Evolutionary conservation across 179 eudicot genomes (phyloP), one percentile per base, ranked within the genome.

Genomic region (Beta lomatogona): DNA sequence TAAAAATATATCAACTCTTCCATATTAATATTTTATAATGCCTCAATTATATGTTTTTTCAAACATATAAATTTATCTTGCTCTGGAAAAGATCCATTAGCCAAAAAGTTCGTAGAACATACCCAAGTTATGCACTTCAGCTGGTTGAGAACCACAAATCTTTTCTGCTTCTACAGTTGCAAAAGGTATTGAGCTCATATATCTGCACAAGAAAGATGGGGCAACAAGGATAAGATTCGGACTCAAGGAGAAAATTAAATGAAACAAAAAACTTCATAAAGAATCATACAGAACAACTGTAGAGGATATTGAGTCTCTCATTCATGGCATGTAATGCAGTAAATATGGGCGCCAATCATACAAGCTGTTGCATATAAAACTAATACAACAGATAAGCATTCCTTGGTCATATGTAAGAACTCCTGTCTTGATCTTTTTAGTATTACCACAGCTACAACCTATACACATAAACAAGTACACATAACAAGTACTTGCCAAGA

Each of bases 41-140:
- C 70, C 58, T 45, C 21, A 48, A 46, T 31, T 18, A 18, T 16
- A 57, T 14, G 21, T 15, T 63, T 22, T 61, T 63, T 64, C 2
- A 44, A 10, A 16, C 53, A 41, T 25, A 77, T 12, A 36, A 7
- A 19, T 48, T 36, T 36, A 78, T 65, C 45, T 3, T 21, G 8
- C 4, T 16, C 18, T 67, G 16, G 55, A 41, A 41, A 55, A 19
- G 16, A n/a, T 41, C 13, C 25, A 50, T n/a, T 59, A 15, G 74
- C 76, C 74, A 44, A 69, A 60, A 64, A 77, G 73, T 76, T 64
- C 41, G 61, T 65, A 4, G 48, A 59, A 67, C 86, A 16, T 91
- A 96, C 99, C 98, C 82, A 96, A 87, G 81, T 94, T 96, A 45
- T 86, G 89, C 73, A 94, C 99, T 93, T 94, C 90, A 83, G 95